Conservation (phyloP, 1,284 basidiomycete genomes). For the Coriolopsis trogii region DNA sequence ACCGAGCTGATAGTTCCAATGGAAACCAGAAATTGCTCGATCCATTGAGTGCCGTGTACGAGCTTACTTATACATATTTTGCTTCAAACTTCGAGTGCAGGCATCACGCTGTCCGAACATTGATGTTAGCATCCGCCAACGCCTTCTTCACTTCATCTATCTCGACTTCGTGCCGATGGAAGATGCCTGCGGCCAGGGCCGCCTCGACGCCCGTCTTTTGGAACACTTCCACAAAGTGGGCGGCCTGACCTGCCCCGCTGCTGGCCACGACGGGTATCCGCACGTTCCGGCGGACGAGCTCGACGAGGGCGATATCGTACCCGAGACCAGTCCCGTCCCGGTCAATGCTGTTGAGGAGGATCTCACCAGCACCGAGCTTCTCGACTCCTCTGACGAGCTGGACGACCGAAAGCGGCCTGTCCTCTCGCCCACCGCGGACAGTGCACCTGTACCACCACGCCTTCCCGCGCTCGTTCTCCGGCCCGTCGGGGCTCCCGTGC, state of each 20-base stretch:
- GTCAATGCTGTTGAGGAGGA: slow-evolving; percentile 96
- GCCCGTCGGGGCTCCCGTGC: slow-evolving; percentile 50
- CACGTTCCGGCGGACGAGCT: slow-evolving; percentile 77
- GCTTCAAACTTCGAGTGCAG: slow-evolving; percentile 5
- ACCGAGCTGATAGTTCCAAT: slow-evolving; percentile 14
- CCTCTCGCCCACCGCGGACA: slow-evolving; percentile 89
- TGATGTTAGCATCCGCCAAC: slow-evolving; percentile 54
- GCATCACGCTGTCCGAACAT: slow-evolving; percentile 35
- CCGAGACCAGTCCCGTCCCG: slow-evolving; percentile 93
- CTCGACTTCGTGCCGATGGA: slow-evolving; percentile 88
- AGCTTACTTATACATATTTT: not conserved
- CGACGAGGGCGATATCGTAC: slow-evolving; percentile 88
- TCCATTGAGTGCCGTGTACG: not conserved
- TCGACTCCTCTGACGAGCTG: slow-evolving; percentile 92
- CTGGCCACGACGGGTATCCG: slow-evolving; percentile 94
- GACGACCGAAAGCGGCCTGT: slow-evolving; percentile 88
- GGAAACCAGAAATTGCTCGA: slow-evolving; percentile 10
- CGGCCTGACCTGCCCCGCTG: slow-evolving; percentile 84
- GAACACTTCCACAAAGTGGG: slow-evolving; percentile 92
- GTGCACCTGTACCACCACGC: slow-evolving; percentile 99
- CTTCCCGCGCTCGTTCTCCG: slow-evolving; percentile 66
- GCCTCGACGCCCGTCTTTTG: slow-evolving; percentile 83
- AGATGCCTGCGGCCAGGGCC: slow-evolving; percentile 96
- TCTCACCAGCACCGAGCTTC: slow-evolving; percentile 91
- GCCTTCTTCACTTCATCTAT: slow-evolving; percentile 73